Percentiles rank a stretch among this genome's conserved stretches.
Conservation (phyloP, 352 stramenopile genomes). For the Pilasporangium apinafurcum region DNA sequence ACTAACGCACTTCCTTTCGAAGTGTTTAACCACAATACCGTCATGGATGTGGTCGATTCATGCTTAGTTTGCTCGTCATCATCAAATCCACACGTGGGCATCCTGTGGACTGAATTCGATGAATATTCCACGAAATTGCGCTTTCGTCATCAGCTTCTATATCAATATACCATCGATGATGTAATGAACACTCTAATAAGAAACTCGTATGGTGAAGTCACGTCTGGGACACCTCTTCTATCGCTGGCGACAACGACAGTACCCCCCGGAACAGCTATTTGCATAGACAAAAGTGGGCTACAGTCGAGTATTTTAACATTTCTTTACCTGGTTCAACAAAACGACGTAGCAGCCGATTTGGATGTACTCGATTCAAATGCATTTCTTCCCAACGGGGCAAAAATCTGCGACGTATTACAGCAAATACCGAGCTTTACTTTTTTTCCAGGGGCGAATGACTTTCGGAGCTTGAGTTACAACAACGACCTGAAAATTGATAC, state of each 20-base stretch:
- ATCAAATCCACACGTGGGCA: slow-evolving; percentile 10
- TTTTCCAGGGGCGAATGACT: slow-evolving; percentile 28
- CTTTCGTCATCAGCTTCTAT: slow-evolving; percentile 30
- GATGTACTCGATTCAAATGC: slow-evolving; percentile 35
- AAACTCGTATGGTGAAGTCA: slow-evolving; percentile 30
- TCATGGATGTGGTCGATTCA: slow-evolving; percentile 26
- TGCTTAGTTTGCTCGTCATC: slow-evolving; percentile 33
- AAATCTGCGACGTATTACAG: slow-evolving; percentile 27
- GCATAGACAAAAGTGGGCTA: slow-evolving; percentile 41
- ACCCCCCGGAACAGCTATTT: slow-evolving; percentile 31
- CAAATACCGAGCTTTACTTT: slow-evolving; percentile 50
- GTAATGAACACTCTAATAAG: background rate
- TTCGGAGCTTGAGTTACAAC: slow-evolving; percentile 49
- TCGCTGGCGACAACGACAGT: slow-evolving; percentile 29
- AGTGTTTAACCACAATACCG: slow-evolving; percentile 57
- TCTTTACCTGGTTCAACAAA: slow-evolving; percentile 37
- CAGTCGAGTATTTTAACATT: slow-evolving; percentile 34
- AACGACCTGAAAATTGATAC: slow-evolving; percentile 58
- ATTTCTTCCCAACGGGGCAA: slow-evolving; percentile 35
- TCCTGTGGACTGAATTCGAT: slow-evolving; percentile 75
- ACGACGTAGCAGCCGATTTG: slow-evolving; percentile 22
- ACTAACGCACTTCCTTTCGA: slow-evolving; percentile 2
- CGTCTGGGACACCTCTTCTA: slow-evolving; percentile 29
- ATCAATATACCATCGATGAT: slow-evolving; percentile 14
- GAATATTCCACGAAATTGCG: slow-evolving; percentile 58